phyloP scores from a whole-genome alignment of 768 basidiomycete genomes.

The Boletus rex-veris region DNA sequence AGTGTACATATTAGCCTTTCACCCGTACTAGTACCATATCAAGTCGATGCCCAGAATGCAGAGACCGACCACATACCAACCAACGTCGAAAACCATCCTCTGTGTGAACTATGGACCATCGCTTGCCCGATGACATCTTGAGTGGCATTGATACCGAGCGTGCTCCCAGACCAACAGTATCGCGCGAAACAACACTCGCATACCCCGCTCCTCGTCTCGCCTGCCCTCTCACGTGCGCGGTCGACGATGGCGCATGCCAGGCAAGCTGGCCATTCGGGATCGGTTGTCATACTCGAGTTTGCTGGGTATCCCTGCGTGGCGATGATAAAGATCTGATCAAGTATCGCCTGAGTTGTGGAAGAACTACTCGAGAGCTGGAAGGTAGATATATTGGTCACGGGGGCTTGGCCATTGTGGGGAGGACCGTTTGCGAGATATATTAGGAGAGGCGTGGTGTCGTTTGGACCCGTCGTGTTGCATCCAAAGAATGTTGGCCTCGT shows the following conservation, averaged over 20 bases:
- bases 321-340: slow-evolving; percentile 42
- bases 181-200: slow-evolving; percentile 28
- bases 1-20: no score
- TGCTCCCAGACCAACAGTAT: slow-evolving; percentile 29
- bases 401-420: slow-evolving; percentile 35
- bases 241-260: slow-evolving; percentile 52
- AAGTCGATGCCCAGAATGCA: no score
- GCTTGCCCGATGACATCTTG: no score
- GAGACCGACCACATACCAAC: not conserved
- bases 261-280: slow-evolving; percentile 44
- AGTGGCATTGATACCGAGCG: not conserved
- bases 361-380: slow-evolving; percentile 36
- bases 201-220: slow-evolving; percentile 26
- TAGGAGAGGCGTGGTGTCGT: slow-evolving; percentile 41
- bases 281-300: slow-evolving; percentile 25
- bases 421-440: slow-evolving; percentile 55
- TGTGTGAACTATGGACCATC: not conserved
- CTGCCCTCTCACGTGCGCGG: slow-evolving; percentile 33
- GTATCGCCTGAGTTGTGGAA: slow-evolving; percentile 39
- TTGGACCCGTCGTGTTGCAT: slow-evolving; percentile 29
- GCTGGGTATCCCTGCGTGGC: slow-evolving; percentile 40
- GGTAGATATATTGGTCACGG: slow-evolving; percentile 43
- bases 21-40: no score
- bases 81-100: slow-evolving; percentile 2
- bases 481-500: slow-evolving; percentile 45